These are phyloP conservation scores for Jackrogersella multiformis DNA, from an alignment of 495 filamentous ascomycete species.

Conservation along the genomic window DNA sequence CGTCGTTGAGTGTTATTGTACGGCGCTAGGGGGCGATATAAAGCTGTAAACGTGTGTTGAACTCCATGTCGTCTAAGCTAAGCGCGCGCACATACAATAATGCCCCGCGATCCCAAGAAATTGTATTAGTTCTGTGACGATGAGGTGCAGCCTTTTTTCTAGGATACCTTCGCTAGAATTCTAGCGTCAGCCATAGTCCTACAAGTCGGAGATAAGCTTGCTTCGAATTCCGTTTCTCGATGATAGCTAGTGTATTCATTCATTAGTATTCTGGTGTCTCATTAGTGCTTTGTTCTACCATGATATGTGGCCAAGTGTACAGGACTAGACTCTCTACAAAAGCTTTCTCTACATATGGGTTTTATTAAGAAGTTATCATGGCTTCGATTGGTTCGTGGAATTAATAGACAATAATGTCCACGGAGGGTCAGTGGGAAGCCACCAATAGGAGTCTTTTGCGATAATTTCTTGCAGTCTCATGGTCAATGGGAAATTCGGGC, in stretches of 20 bases:
- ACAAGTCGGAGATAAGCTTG: conserved; percentile 17
- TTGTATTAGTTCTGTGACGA: neutral
- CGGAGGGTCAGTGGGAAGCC: conserved; percentile 11
- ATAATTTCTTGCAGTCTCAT: conserved; percentile 33
- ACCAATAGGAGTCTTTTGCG: conserved; percentile 39
- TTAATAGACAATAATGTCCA: conserved; percentile 9
- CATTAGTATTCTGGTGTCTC: conserved; percentile 3
- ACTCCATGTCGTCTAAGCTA: neutral
- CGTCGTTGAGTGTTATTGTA: neutral
- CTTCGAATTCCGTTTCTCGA: conserved; percentile 15
- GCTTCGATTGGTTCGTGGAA: conserved; percentile 37
- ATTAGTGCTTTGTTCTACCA: conserved; percentile 12
- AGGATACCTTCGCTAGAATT: neutral
- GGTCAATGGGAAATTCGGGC: conserved; percentile 41
- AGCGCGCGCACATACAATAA: neutral
- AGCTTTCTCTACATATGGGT: conserved; percentile 2
- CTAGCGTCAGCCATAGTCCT: too few species aligned
- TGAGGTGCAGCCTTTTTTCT: conserved; percentile 4
- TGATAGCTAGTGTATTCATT: conserved; percentile 4
- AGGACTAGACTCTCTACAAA: conserved; percentile 8
- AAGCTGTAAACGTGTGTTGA: neutral
- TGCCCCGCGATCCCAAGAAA: neutral
- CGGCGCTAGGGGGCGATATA: neutral
- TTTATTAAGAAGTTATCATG: neutral
- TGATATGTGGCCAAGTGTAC: neutral